Percentiles rank a stretch among this genome's conserved stretches.
These are phyloP conservation scores for Phytopythium ostracodes DNA, from an alignment of 352 stramenopile species.

Conservation along the genomic window DNA sequence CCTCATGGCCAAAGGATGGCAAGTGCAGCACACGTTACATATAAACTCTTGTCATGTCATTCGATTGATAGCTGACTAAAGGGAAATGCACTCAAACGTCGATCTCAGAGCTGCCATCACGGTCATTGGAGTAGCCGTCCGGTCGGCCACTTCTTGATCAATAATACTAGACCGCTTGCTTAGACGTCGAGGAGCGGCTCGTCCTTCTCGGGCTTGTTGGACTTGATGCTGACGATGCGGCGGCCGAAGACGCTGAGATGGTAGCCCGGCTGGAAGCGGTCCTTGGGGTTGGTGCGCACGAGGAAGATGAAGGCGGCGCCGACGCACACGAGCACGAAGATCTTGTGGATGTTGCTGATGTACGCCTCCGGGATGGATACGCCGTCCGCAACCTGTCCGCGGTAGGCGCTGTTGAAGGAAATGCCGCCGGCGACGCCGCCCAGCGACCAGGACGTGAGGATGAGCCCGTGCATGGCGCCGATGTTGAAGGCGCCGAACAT, in stretches of 20 bases:
- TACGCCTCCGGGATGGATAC: constrained; percentile 45
- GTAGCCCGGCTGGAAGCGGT: constrained; percentile 70
- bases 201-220: constrained; percentile 23
- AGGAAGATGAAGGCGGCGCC: constrained; percentile 58
- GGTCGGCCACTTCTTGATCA: no score
- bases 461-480: constrained; percentile 74
- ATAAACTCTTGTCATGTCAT: neutral
- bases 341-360: constrained; percentile 73
- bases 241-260: constrained; percentile 63
- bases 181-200: constrained; percentile 14
- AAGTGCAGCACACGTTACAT: no score
- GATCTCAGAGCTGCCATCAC: neutral
- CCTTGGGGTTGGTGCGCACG: constrained; percentile 63
- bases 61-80: neutral
- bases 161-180: neutral
- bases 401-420: constrained; percentile 63
- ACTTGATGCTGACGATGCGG: constrained; percentile 58
- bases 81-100: neutral
- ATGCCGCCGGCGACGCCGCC: constrained; percentile 65
- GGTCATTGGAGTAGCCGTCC: no score
- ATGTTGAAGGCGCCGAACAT: constrained; percentile 87
- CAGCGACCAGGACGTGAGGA: constrained; percentile 74
- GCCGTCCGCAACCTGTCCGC: constrained; percentile 27
- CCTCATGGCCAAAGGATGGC: no score
- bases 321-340: constrained; percentile 58